phyloP scores from a whole-genome alignment of 2,329 filamentous ascomycete genomes.

The Pseudogymnoascus sp. region DNA sequence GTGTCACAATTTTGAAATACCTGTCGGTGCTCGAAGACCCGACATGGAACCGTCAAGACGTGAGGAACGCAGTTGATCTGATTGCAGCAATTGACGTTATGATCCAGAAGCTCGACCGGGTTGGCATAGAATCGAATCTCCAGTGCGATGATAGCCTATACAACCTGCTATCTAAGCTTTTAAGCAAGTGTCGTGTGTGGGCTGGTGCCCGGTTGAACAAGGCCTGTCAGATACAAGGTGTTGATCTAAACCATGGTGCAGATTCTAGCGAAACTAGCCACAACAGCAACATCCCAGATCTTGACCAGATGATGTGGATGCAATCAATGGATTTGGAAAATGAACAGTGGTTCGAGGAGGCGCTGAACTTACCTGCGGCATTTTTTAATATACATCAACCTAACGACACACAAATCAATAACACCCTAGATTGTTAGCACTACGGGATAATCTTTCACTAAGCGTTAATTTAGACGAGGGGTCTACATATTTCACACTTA shows the following conservation, averaged over 20 bases:
- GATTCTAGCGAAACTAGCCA: slow-evolving; percentile 24
- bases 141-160: slow-evolving; percentile 27
- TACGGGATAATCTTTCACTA: too few relatives aligned
- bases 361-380: background rate
- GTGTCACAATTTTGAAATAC: slow-evolving; percentile 30
- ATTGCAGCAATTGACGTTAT: slow-evolving; percentile 28
- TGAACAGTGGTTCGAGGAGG: background rate
- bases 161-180: slow-evolving; percentile 23
- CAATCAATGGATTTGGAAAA: background rate
- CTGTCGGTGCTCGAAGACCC: slow-evolving; percentile 32
- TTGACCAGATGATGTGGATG: background rate
- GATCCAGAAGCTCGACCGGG: slow-evolving; percentile 24
- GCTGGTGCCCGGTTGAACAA: background rate
- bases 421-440: background rate
- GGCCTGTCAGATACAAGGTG: background rate
- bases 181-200: slow-evolving; percentile 17
- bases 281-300: slow-evolving; percentile 11
- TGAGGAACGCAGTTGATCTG: slow-evolving; percentile 29
- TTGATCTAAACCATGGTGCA: background rate
- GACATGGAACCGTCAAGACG: slow-evolving; percentile 32
- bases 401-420: background rate
- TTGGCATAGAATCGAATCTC: slow-evolving; percentile 25
- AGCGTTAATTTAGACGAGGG: background rate
- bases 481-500: background rate
- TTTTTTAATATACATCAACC: background rate